phyloP scores from a whole-genome alignment of 306 rosid genomes.

The Fagus crenata region DNA sequence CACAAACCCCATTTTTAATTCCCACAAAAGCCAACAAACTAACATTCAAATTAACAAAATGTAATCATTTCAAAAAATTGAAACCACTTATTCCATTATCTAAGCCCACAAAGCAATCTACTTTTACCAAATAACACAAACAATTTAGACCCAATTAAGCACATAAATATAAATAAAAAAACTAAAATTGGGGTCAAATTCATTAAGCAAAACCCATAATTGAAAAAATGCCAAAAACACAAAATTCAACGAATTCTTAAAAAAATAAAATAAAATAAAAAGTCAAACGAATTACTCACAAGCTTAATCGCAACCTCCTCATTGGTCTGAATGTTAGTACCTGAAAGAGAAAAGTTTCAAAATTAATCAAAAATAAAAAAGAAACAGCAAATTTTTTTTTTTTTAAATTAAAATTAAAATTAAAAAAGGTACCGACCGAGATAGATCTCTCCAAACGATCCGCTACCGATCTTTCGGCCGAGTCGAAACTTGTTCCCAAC shows the following conservation, averaged over 20 bases:
- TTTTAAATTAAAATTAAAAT: no score
- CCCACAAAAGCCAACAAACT: neutral
- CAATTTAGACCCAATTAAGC: neutral
- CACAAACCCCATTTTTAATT: neutral
- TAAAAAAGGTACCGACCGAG: conserved; percentile 51
- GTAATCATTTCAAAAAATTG: neutral
- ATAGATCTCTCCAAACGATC: conserved; percentile 98
- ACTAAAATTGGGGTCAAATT: neutral
- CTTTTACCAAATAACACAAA: neutral
- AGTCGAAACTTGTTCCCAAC: conserved; percentile 93
- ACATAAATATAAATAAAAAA: neutral
- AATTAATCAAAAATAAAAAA: neutral
- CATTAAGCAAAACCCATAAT: conserved; percentile 4
- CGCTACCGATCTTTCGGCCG: conserved; percentile 98
- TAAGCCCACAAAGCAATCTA: neutral
- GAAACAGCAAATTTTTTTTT: neutral
- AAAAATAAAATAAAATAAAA: neutral
- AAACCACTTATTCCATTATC: neutral
- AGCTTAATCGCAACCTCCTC: conserved; percentile 99
- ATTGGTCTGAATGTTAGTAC: conserved; percentile 90
- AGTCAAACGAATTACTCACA: conserved; percentile 49
- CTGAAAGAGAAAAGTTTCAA: conserved; percentile 34
- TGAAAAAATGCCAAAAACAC: conserved; percentile 5
- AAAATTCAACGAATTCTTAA: neutral
- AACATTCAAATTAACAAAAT: neutral